A percentile compares a stretch with the other conserved stretches of the same genome.
phyloP scores from a whole-genome alignment of 2,329 filamentous ascomycete species.

The Calcarisporium arbuscula region DNA sequence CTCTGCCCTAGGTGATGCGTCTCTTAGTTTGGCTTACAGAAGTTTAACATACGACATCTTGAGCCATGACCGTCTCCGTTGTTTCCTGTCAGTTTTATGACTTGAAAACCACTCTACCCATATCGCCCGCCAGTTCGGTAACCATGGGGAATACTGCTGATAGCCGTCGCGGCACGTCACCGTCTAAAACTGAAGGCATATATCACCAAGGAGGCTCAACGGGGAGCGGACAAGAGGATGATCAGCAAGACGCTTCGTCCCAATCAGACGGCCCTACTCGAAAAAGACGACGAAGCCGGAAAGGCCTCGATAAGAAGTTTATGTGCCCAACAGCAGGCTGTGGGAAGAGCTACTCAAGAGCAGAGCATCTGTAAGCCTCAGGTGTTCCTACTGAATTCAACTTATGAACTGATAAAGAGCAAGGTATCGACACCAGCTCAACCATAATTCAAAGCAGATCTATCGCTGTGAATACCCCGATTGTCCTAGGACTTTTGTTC shows the following conservation, averaged over 20 bases:
- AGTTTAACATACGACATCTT: too few relatives aligned
- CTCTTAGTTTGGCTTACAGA: too few relatives aligned
- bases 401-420: conserved; percentile 5
- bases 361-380: conserved; percentile 86
- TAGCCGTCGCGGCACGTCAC: conserved; percentile 5
- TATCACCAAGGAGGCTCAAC: neutral
- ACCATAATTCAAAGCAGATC: conserved; percentile 92
- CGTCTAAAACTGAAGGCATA: too few relatives aligned
- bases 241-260: conserved; percentile 7
- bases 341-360: conserved; percentile 92
- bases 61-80: conserved; percentile 8
- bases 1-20: too few relatives aligned
- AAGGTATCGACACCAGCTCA: conserved; percentile 84
- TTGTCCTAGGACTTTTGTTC: conserved; percentile 84
- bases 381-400: conserved; percentile 14
- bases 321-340: conserved; percentile 82
- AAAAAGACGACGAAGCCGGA: conserved; percentile 66
- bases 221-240: conserved; percentile 2
- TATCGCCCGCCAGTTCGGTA: conserved; percentile 7
- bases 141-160: conserved; percentile 8
- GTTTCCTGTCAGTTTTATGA: conserved; percentile 1
- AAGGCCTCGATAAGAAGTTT: conserved; percentile 74
- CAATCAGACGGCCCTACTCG: conserved; percentile 10
- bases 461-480: conserved; percentile 90
- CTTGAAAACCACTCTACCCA: conserved; percentile 7